Conservation (phyloP, 2,329 filamentous ascomycete genomes). For the Tolypocladium inflatum region DNA sequence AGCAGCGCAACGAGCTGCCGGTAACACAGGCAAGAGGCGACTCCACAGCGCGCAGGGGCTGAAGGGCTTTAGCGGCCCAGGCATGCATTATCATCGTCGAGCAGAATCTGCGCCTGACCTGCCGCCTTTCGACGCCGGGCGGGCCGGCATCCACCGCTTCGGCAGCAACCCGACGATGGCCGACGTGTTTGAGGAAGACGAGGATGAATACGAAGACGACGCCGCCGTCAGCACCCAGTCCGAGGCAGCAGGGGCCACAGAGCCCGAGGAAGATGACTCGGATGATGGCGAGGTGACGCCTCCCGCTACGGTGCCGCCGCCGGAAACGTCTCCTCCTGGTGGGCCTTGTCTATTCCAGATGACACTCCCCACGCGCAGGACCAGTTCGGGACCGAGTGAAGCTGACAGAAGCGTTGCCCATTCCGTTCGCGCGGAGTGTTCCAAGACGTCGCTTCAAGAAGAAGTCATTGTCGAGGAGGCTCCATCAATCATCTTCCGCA, state of each 20-base stretch:
- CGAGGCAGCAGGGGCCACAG: background rate
- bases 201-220: constrained; percentile 48
- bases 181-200: constrained; percentile 80
- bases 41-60: constrained; percentile 70
- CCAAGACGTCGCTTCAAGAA: constrained; percentile 40
- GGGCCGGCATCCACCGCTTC: constrained; percentile 50
- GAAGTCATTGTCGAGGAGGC: constrained; percentile 40
- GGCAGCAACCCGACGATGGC: constrained; percentile 67
- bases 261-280: constrained; percentile 30
- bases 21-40: constrained; percentile 48
- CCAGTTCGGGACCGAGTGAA: constrained; percentile 36
- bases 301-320: constrained; percentile 12
- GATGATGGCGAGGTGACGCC: constrained; percentile 28
- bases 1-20: constrained; percentile 50
- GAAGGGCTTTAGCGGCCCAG: constrained; percentile 57
- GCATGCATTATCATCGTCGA: constrained; percentile 67
- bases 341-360: constrained; percentile 9
- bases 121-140: constrained; percentile 58
- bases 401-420: constrained; percentile 15
- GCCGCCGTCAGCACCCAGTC: constrained; percentile 17
- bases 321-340: constrained; percentile 13
- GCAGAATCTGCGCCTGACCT: constrained; percentile 75
- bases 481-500: constrained; percentile 27
- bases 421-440: constrained; percentile 36
- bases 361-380: constrained; percentile 25